Evolutionary conservation across 495 filamentous ascomycete species (phyloP).

Genomic region (Parathielavia hyrcaniae): DNA sequence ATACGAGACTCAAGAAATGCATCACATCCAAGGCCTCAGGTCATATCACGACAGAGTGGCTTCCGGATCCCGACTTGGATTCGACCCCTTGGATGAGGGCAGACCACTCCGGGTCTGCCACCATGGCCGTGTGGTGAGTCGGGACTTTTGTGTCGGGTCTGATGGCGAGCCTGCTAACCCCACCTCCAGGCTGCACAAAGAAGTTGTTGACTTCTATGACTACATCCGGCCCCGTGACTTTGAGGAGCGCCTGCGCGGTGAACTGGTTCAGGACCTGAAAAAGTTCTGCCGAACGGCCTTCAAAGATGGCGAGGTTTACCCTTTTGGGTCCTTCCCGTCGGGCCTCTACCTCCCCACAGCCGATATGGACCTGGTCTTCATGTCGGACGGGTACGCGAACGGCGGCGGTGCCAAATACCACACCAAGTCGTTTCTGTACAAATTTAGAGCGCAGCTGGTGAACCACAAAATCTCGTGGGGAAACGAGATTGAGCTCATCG

Average conservation of each 20-base stretch:
- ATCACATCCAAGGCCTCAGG: slow-evolving; percentile 42
- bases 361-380: slow-evolving; percentile 89
- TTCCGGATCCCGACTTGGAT: slow-evolving; percentile 31
- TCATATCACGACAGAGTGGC: slow-evolving; percentile 55
- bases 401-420: slow-evolving; percentile 34
- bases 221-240: slow-evolving; percentile 70
- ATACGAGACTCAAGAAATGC: slow-evolving; percentile 41
- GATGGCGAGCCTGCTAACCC: slow-evolving; percentile 4
- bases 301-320: slow-evolving; percentile 52
- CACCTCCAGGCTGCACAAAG: slow-evolving; percentile 65
- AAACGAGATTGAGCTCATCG: slow-evolving; percentile 56
- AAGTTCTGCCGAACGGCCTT: slow-evolving; percentile 47
- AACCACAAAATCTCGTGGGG: slow-evolving; percentile 43
- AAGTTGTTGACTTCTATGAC: slow-evolving; percentile 80
- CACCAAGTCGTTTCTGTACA: slow-evolving; percentile 34
- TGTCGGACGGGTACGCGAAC: slow-evolving; percentile 56
- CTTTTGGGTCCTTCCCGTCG: slow-evolving; percentile 88
- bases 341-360: slow-evolving; percentile 85
- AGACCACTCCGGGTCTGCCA: slow-evolving; percentile 45
- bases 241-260: slow-evolving; percentile 65
- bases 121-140: slow-evolving; percentile 48
- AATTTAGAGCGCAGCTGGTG: slow-evolving; percentile 49
- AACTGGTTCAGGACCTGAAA: slow-evolving; percentile 59
- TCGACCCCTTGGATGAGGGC: slow-evolving; percentile 55
- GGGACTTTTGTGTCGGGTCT: background rate